Evolutionary conservation across 331 rosid genomes (phyloP).

Genomic region (Saraca asoca): DNA sequence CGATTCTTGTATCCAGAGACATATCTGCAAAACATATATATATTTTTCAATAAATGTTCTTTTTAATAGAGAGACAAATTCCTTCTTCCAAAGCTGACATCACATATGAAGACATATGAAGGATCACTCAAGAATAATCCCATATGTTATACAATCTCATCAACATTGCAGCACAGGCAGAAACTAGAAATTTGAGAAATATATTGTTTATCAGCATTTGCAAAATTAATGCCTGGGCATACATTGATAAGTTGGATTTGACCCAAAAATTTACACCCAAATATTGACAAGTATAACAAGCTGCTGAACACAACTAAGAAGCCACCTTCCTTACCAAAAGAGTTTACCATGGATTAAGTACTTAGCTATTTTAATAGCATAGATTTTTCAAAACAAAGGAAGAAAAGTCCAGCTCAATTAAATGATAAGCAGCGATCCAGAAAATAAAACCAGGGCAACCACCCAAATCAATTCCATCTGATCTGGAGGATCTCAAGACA

Average conservation of each 20-base stretch:
- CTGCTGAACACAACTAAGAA: constrained; percentile 24
- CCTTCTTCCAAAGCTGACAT: constrained; percentile 8
- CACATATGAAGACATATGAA: background rate
- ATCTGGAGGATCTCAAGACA: background rate
- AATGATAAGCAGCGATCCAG: background rate
- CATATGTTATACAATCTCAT: constrained; percentile 12
- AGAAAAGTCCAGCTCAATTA: constrained; percentile 28
- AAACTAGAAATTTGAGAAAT: constrained; percentile 2
- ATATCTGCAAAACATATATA: constrained; percentile 59
- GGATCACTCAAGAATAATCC: background rate
- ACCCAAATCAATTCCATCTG: constrained; percentile 12
- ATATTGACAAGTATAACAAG: constrained; percentile 2
- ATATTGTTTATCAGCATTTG: constrained; percentile 10
- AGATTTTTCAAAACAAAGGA: background rate
- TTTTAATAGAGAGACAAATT: background rate
- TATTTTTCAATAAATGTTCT: constrained; percentile 11
- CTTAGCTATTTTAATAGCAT: background rate
- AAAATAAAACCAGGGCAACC: background rate
- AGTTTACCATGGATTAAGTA: background rate
- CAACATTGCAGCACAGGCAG: background rate
- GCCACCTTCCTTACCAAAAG: constrained; percentile 4
- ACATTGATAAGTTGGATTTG: constrained; percentile 15
- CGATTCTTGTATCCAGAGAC: constrained; percentile 96
- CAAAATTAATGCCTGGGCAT: constrained; percentile 10
- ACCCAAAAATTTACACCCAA: constrained; percentile 17